Conservation (phyloP, 306 rosid species). For the Echinosophora koreensis region DNA sequence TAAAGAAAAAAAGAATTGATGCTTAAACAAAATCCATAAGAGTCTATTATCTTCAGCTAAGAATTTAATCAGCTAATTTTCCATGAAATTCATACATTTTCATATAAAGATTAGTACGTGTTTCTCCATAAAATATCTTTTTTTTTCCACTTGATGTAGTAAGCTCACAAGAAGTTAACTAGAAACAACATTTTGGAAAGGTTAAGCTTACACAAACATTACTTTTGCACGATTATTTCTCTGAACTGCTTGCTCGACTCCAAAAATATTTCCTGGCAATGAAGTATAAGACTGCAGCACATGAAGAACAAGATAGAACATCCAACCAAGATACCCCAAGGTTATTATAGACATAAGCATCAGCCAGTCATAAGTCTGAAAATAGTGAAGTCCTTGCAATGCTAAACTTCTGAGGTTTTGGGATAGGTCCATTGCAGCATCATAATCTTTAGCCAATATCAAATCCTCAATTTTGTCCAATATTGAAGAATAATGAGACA, state of each 20-base stretch:
- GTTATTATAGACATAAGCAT: constrained; percentile 87
- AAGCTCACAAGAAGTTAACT: constrained; percentile 36
- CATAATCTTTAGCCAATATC: constrained; percentile 69
- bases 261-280: constrained; percentile 58
- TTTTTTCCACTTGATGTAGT: constrained; percentile 31
- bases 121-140: constrained; percentile 23
- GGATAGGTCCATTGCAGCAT: constrained; percentile 72
- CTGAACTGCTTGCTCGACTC: constrained; percentile 59
- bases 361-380: constrained; percentile 95
- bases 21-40: constrained; percentile 12
- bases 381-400: constrained; percentile 86
- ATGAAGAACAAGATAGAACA: constrained; percentile 80
- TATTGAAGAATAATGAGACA: constrained; percentile 64
- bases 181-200: constrained; percentile 39
- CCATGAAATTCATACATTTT: constrained; percentile 14
- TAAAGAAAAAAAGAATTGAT: constrained; percentile 23
- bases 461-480: constrained; percentile 74
- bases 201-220: constrained; percentile 60
- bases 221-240: constrained; percentile 69
- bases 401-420: constrained; percentile 83
- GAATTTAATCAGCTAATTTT: constrained; percentile 37
- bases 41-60: constrained; percentile 24
- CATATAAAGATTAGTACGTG: neutral
- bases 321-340: constrained; percentile 92
- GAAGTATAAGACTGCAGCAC: constrained; percentile 91